Conservation (phyloP, 805 yeast species). For the Barnettozyma sucrosica region DNA sequence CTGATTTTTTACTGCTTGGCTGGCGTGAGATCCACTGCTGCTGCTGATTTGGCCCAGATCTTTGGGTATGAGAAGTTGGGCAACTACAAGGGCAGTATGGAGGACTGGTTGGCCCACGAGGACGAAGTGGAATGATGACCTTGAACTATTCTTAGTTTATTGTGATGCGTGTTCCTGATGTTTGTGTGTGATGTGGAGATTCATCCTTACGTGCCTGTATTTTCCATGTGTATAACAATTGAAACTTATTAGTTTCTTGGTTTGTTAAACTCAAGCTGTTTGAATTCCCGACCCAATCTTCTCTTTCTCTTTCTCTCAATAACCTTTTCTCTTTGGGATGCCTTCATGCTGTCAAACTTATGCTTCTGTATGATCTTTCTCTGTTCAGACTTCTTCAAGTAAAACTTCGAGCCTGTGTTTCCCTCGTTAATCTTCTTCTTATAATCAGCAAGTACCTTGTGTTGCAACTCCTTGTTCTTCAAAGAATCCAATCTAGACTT, state of each 20-base stretch:
- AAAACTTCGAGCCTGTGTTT: conserved; percentile 45
- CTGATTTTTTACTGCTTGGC: conserved; percentile 87
- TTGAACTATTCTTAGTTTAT: not conserved
- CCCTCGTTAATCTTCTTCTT: conserved; percentile 39
- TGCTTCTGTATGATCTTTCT: conserved; percentile 71
- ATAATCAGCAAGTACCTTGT: conserved; percentile 53
- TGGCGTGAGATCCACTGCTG: conserved; percentile 86
- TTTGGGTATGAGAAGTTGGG: conserved; percentile 83
- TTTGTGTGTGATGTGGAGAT: not conserved
- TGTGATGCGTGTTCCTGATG: not conserved
- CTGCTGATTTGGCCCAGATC: conserved; percentile 86
- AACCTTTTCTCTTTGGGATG: conserved; percentile 69
- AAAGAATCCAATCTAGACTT: conserved; percentile 62
- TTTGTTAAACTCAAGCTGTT: conserved; percentile 37
- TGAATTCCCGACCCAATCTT: conserved; percentile 76
- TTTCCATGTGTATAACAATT: not conserved
- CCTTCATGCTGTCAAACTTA: conserved; percentile 68
- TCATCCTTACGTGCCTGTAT: not conserved
- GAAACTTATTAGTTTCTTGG: conserved; percentile 15
- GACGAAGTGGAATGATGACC: conserved; percentile 23
- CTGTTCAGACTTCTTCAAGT: conserved; percentile 64
- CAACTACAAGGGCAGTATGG: conserved; percentile 81
- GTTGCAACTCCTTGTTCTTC: conserved; percentile 70
- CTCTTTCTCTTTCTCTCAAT: conserved; percentile 86
- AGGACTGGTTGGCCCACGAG: conserved; percentile 66